Percentiles rank a stretch among this genome's conserved stretches.
Conservation (phyloP, 2,329 filamentous ascomycete genomes). For the Bipolaris sorokiniana region DNA sequence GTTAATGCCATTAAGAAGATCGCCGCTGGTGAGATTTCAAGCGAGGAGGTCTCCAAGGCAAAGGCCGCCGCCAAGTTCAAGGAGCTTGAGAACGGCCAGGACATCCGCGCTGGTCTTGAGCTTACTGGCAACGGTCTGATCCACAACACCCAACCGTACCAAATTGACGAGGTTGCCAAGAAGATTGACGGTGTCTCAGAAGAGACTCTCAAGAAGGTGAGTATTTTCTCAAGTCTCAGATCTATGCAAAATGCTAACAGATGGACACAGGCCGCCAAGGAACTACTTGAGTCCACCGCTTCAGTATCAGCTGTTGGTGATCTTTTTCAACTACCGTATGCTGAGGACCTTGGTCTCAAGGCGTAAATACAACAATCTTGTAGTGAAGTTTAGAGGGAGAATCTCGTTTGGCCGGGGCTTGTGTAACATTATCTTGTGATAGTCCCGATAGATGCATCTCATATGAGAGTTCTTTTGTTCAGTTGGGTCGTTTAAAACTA, state of each 20-base stretch:
- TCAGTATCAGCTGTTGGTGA: conserved; percentile 90
- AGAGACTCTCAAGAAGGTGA: conserved; percentile 72
- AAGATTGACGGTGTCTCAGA: conserved; percentile 79
- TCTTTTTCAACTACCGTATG: conserved; percentile 87
- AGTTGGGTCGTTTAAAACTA: not conserved
- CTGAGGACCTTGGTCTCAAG: conserved; percentile 90
- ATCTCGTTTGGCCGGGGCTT: conserved; percentile 42
- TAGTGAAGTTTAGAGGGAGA: conserved; percentile 36
- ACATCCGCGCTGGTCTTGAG: conserved; percentile 76
- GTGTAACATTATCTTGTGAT: conserved; percentile 53
- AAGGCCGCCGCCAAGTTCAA: conserved; percentile 92
- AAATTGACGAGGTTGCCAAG: conserved; percentile 80
- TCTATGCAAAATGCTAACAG: not conserved
- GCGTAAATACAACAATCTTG: conserved; percentile 69
- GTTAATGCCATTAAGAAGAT: conserved; percentile 84
- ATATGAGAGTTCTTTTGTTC: conserved; percentile 45
- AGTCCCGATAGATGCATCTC: conserved; percentile 49
- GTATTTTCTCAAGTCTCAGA: conserved; percentile 60
- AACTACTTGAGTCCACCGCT: conserved; percentile 85
- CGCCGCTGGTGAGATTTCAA: conserved; percentile 73
- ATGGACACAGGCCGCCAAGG: conserved; percentile 76
- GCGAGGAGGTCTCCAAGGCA: conserved; percentile 90
- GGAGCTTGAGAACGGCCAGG: conserved; percentile 81
- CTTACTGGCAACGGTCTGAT: conserved; percentile 84
- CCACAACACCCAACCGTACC: conserved; percentile 79